Evolutionary conservation across 371 early-diverging fungal species (phyloP), one percentile per base, ranked within the genome.

Genomic region (Coemansia linderi): DNA sequence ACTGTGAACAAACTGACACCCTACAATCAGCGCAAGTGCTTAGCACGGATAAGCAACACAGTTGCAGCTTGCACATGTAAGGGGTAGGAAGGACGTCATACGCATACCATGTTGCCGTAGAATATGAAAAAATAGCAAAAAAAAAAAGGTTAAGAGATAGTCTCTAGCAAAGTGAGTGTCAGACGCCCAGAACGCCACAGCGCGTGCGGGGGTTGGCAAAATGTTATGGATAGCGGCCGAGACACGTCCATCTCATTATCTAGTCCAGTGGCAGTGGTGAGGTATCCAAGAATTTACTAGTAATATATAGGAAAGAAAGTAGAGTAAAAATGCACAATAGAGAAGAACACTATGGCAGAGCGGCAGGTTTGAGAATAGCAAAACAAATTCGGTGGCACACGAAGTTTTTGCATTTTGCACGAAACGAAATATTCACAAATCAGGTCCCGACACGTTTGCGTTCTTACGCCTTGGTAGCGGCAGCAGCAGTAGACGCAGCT

Each of bases 261-360:
- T 33, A 3, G 4, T 33, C 33, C 33, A 5, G 33, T 6, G 33
- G 33, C 6, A 33, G 33, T 33, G 33, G 33, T 33, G 33, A 33
- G 52, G n/a, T 24, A 24, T 8, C 27, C 52, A 52, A 27, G 52
- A 10, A 27, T 29, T 52, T 48, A 48, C n/a, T 22, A 48, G 48
- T 22, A 56, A 37, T 4, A 62, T 31, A 62, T 24, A 36, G 7
- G 12, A 15, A 36, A 38, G 40, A 38, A 59, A 37, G 24, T 39
- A 52, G 48, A 43, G 13, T 24, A 37, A 29, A 40, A 58, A 29
- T 31, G 61, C 22, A 61, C 31, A 41, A 24, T 5, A 46, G 50
- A 63, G 37, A 65, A 41, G 36, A 38, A 54, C 65, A 65, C 41
- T 41, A 41, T 57, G 58, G 41, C 54, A 52, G 52, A 50, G 52